phyloP scores from a whole-genome alignment of 1,139 yeast genomes.

The Candida anutae region DNA sequence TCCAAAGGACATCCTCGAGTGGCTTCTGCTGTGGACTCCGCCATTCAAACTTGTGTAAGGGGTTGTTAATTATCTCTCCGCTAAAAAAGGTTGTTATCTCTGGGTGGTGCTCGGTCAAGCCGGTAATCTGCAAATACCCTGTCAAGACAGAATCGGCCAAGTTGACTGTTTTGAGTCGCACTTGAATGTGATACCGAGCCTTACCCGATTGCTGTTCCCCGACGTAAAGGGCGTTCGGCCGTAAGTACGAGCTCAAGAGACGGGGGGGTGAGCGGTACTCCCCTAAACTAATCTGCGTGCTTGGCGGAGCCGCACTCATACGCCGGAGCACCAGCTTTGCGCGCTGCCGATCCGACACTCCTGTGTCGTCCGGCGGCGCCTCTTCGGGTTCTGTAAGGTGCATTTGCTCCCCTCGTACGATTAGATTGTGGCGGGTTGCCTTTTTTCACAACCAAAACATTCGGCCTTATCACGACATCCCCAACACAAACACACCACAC shows the following conservation, averaged over 20 bases:
- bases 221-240: slow-evolving; percentile 55
- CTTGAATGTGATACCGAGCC: slow-evolving; percentile 58
- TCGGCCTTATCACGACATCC: too few species aligned
- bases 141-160: slow-evolving; percentile 52
- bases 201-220: slow-evolving; percentile 76
- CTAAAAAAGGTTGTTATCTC: slow-evolving; percentile 80
- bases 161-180: slow-evolving; percentile 67
- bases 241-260: slow-evolving; percentile 33
- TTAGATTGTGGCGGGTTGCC: too few species aligned
- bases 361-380: too few species aligned
- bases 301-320: too few species aligned
- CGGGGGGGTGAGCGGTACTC: slow-evolving; percentile 1
- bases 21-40: slow-evolving; percentile 7
- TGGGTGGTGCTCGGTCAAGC: slow-evolving; percentile 70
- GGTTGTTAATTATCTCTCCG: slow-evolving; percentile 72
- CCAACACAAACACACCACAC: too few species aligned
- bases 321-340: too few species aligned
- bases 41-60: slow-evolving; percentile 22
- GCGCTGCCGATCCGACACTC: too few species aligned
- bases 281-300: too few species aligned
- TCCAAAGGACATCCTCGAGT: slow-evolving; percentile 24
- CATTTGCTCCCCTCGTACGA: too few species aligned
- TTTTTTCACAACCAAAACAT: too few species aligned
- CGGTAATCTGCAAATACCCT: slow-evolving; percentile 75
- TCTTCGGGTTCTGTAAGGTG: too few species aligned